Evolutionary conservation across 306 rosid species (phyloP).

Genomic region (Trifolium dubium): DNA sequence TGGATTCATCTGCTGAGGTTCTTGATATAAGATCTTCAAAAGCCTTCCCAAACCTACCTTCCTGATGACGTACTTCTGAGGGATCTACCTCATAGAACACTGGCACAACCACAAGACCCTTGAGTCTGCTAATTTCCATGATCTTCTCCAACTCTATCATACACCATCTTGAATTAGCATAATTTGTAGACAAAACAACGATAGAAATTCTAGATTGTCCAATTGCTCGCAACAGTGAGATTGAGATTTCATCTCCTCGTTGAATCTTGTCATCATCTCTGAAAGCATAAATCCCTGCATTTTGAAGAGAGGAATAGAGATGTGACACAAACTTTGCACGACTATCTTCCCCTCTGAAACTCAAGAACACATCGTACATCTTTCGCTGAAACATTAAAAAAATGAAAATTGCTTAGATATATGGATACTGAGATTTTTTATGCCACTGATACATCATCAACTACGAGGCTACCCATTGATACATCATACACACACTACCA

Average conservation of each 20-base stretch:
- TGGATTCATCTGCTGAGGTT: background rate
- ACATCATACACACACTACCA: background rate
- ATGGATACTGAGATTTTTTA: background rate
- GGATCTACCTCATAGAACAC: background rate
- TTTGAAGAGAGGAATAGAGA: background rate
- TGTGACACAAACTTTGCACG: background rate
- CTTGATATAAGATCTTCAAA: background rate
- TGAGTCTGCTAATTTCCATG: background rate
- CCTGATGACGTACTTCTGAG: background rate
- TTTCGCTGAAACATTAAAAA: constrained; percentile 5
- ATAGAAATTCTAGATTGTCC: constrained; percentile 1
- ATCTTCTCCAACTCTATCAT: constrained; percentile 6
- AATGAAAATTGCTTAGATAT: background rate
- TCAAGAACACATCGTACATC: background rate
- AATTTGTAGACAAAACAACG: constrained; percentile 23
- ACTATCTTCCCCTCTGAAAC: background rate
- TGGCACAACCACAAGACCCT: background rate
- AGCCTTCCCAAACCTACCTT: background rate
- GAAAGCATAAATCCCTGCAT: constrained; percentile 2
- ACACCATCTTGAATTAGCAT: constrained; percentile 39
- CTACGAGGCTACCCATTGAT: background rate
- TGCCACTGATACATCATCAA: background rate
- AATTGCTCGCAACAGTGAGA: background rate
- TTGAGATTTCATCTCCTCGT: background rate
- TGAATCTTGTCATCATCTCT: background rate